Conservation (phyloP, 805 yeast genomes). For the Kazachstania psychrophila region DNA sequence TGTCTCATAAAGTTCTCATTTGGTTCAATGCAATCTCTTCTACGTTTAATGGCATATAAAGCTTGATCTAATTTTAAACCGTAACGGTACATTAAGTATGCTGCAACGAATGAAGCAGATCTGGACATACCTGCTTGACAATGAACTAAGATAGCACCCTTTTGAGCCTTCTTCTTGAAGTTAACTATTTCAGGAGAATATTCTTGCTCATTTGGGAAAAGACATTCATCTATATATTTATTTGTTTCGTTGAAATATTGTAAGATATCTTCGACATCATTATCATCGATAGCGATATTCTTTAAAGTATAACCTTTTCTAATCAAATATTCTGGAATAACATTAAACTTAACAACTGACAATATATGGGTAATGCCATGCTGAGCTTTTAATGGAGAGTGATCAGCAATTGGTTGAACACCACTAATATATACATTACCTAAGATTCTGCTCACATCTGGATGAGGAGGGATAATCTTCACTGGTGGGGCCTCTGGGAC, state of each 20-base stretch:
- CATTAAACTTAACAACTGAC: slow-evolving; percentile 55
- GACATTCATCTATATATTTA: slow-evolving; percentile 55
- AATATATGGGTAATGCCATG: slow-evolving; percentile 61
- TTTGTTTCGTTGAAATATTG: slow-evolving; percentile 53
- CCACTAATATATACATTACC: slow-evolving; percentile 76
- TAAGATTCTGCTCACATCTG: slow-evolving; percentile 45
- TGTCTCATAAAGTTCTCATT: slow-evolving; percentile 70
- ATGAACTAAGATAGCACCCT: slow-evolving; percentile 48
- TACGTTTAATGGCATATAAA: slow-evolving; percentile 63
- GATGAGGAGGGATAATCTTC: slow-evolving; percentile 2
- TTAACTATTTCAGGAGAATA: slow-evolving; percentile 24
- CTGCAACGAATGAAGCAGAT: slow-evolving; percentile 75
- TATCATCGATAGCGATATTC: slow-evolving; percentile 68
- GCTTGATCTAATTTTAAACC: slow-evolving; percentile 53
- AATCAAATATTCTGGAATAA: slow-evolving; percentile 43
- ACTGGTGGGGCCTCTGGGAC: slow-evolving; percentile 1
- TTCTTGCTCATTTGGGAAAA: slow-evolving; percentile 37
- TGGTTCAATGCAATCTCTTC: slow-evolving; percentile 53
- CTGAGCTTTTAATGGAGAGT: slow-evolving; percentile 40
- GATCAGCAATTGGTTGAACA: slow-evolving; percentile 50
- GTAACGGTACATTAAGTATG: slow-evolving; percentile 78
- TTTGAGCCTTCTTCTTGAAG: slow-evolving; percentile 31
- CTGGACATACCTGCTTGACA: slow-evolving; percentile 93
- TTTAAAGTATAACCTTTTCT: slow-evolving; percentile 40
- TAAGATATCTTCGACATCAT: slow-evolving; percentile 54